These are phyloP conservation scores for Fagus crenata DNA, from an alignment of 306 rosid genomes.

Conservation along the genomic window DNA sequence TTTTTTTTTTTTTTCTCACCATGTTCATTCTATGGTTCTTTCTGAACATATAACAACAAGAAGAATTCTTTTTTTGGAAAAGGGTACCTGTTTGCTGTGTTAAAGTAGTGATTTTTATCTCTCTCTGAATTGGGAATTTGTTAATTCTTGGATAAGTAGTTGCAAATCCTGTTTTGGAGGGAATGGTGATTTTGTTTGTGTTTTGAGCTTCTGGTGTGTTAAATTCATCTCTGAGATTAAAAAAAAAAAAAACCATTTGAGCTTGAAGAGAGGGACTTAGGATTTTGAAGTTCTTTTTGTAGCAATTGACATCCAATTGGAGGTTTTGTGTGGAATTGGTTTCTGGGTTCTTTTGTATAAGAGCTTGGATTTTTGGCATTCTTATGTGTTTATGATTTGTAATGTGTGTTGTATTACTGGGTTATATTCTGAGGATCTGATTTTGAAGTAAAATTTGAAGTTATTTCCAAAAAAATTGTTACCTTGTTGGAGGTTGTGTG, in stretches of 20 bases:
- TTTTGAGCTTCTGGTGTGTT: constrained; percentile 11
- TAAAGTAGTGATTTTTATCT: constrained; percentile 32
- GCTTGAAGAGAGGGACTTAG: constrained; percentile 22
- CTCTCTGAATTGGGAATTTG: constrained; percentile 49
- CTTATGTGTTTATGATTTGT: constrained; percentile 10
- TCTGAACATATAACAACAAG: background rate
- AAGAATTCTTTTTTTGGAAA: constrained; percentile 12
- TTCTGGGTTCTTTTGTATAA: constrained; percentile 10
- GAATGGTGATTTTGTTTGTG: constrained; percentile 25
- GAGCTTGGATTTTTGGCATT: constrained; percentile 19
- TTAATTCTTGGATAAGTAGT: constrained; percentile 19
- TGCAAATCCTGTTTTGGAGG: constrained; percentile 47
- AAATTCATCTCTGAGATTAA: constrained; percentile 9
- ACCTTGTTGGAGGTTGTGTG: constrained; percentile 17
- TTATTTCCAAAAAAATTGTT: constrained; percentile 8
- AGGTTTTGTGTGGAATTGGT: constrained; percentile 10
- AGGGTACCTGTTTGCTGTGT: constrained; percentile 15
- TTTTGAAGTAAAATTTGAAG: constrained; percentile 8
- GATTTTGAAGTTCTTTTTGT: constrained; percentile 28
- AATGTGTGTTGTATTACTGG: background rate
- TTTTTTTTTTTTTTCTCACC: constrained; percentile 5
- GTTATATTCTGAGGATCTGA: background rate
- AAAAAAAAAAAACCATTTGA: constrained; percentile 19
- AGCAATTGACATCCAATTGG: constrained; percentile 2
- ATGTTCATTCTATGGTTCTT: constrained; percentile 6